Base-by-base conservation (phyloP, 768 basidiomycete genomes). In the Xerocomellus intermedius region DNA sequence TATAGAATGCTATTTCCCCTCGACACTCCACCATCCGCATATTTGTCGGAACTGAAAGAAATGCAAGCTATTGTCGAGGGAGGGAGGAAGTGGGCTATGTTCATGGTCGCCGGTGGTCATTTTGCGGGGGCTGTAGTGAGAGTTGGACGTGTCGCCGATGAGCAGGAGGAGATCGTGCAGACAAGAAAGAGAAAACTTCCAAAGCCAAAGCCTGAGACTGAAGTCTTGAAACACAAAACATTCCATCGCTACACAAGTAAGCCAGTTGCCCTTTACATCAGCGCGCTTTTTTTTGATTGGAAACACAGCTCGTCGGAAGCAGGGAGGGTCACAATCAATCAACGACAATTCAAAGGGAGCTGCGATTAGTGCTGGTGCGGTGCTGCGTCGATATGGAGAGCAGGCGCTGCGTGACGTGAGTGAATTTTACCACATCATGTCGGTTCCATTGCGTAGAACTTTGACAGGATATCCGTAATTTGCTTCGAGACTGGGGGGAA, bases 231-330 rank as follows among this genome's bases (percentile, higher is more conserved):
- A 59, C 92, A 94, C 65, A 99, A 98, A 73, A 98, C 97, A 2
- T 98, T 98, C 69, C 97, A 98, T 71, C 86, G 97, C 2, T 99
- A 99, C 70, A 99, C 97, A 0, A 98, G 95, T 97, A 60, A 62
- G 91, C 80, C 14, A 3, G 14, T 4, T 21, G 42, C 4, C 48
- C 37, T 22, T 28, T 26, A 22, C 13, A 38, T 36, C 21, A 24
- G 17, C 19, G 43, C 28, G 28, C 30, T 49, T 57, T 59, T 63
- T 49, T 57, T 59, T 63, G 49, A 63, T 49, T n/a, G 42, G 13
- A 19, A 32, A n/a, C 8, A 13, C 21, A 98, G 96, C 97, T 32
- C 92, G 97, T 59, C 80, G 92, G 60, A 98, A 98, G 69, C 97
- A 99, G 76, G 97, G 97, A 72, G 97, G 97, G 0, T 89, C 91